phyloP scores from a whole-genome alignment of 106 monocot species.

The Cymbidium sinense region DNA sequence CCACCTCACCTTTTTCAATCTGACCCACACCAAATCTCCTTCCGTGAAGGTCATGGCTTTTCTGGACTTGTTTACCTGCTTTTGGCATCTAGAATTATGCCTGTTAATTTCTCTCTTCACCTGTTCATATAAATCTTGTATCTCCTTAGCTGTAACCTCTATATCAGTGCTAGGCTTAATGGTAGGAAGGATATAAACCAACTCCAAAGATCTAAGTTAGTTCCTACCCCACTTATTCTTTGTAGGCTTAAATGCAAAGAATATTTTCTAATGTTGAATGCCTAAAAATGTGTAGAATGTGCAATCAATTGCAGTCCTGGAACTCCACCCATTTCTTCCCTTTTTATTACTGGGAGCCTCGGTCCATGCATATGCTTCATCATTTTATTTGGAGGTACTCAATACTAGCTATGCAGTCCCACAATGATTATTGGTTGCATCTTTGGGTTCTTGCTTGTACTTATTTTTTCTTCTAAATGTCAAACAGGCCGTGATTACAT shows the following conservation, averaged over 20 bases:
- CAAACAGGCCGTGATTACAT: neutral
- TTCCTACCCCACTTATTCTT: neutral
- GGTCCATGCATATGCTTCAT: neutral
- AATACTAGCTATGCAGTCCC: neutral
- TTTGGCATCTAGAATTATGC: neutral
- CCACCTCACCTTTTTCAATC: too few relatives aligned
- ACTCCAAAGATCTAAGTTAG: too few relatives aligned
- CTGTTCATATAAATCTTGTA: too few relatives aligned
- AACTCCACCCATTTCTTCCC: neutral
- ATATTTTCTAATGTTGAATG: neutral
- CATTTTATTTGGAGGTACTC: neutral
- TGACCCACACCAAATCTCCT: too few relatives aligned
- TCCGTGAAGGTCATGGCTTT: too few relatives aligned
- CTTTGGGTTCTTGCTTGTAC: neutral
- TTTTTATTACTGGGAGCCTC: neutral
- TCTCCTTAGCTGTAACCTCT: too few relatives aligned
- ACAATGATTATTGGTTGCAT: neutral
- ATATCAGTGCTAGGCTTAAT: too few relatives aligned
- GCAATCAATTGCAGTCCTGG: neutral
- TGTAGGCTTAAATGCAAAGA: neutral
- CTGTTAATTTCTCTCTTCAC: too few relatives aligned
- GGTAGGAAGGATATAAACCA: too few relatives aligned
- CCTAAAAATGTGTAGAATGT: constrained; percentile 3
- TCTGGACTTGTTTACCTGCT: neutral
- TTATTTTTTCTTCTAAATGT: neutral